A percentile compares a stretch with the other conserved stretches of the same genome.
These are phyloP conservation scores for Carex pumila DNA, from an alignment of 176 grass and related monocot species.

Conservation along the genomic window DNA sequence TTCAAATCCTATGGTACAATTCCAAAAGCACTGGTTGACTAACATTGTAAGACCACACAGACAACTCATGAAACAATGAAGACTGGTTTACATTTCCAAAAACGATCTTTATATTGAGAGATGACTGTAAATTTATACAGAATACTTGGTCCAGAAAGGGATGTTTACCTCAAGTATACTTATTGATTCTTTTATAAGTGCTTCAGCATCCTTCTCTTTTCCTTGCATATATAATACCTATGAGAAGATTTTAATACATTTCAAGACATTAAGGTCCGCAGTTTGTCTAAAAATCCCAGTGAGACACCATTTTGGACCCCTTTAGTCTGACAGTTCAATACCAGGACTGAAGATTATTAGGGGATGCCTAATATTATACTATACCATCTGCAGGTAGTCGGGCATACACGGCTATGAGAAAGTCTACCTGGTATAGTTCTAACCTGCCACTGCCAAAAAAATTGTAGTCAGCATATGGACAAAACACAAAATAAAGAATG, in stretches of 20 bases:
- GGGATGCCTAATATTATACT: background rate
- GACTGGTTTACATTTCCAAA: background rate
- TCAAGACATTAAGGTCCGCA: background rate
- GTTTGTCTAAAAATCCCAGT: background rate
- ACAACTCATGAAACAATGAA: background rate
- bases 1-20: background rate
- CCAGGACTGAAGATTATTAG: background rate
- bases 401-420: background rate
- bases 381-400: background rate
- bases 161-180: constrained; percentile 69
- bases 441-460: background rate
- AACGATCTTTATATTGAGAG: background rate
- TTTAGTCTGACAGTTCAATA: background rate
- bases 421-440: background rate
- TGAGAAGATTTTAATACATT: constrained; percentile 11
- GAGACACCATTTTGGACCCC: background rate
- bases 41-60: background rate
- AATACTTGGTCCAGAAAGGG: background rate
- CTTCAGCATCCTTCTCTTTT: constrained; percentile 66
- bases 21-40: background rate
- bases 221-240: constrained; percentile 67
- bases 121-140: background rate
- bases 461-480: background rate
- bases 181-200: constrained; percentile 71
- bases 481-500: constrained; percentile 22